Evolutionary conservation across 345 rosid species (phyloP), one percentile per base, ranked within the genome.

Genomic region (Melastoma malabathricum): DNA sequence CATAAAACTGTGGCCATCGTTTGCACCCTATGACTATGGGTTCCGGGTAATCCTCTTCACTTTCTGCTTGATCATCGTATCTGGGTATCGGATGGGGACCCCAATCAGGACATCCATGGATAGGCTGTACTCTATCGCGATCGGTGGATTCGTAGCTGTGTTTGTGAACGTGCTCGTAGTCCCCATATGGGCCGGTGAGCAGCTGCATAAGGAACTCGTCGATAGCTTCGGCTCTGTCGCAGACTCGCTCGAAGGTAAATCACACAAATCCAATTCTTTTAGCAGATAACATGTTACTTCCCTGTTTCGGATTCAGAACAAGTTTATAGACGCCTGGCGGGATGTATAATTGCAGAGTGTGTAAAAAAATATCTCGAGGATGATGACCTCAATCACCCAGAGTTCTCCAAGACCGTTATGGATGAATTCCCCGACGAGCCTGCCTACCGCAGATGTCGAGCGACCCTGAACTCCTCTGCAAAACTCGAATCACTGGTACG

Each of bases 341-440:
- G 2, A 6, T 5, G 41, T 34, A 34, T 34, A 62, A 58, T 44
- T 56, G 29, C 59, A 79, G 89, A 82, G 51, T 79, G 85, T 45
- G 83, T 82, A 67, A 70, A 76, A 69, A 79, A 74, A 46, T 82
- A 82, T 52, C 49, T 82, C 14, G 77, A 72, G 58, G 84, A 78
- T 18, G 75, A 78, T 0, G 74, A 74, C 13, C 48, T 64, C 15
- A 68, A 66, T 31, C 64, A 72, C 62, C 80, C 71, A 18, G 85
- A 82, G 59, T 79, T 79, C 64, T 60, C 77, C 55, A 82, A 48
- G 62, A 65, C 71, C 1, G 64, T 76, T 15, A 68, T 70, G 75
- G 81, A 82, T 67, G 85, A 76, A 56, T 79, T 82, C 50, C 79
- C 74, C 25, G 79, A 82, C 15, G 85, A 82, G 60, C 85, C 85